Evolutionary conservation across 2,329 filamentous ascomycete genomes (phyloP).

Genomic region (Nemania sp.): DNA sequence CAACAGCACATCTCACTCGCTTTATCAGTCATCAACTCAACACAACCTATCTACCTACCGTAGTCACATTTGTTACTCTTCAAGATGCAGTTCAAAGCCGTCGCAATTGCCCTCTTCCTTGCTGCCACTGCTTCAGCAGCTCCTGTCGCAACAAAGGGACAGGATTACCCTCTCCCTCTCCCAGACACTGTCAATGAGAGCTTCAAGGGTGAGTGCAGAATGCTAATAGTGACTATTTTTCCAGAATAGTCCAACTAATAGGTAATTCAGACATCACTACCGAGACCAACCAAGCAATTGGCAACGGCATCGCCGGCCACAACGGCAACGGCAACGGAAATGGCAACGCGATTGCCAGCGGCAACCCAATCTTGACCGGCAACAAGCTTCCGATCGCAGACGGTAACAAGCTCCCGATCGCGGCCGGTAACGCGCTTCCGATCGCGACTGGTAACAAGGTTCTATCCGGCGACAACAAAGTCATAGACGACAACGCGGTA

Average conservation of each 20-base stretch:
- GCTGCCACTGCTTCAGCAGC: constrained; percentile 5
- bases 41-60: not conserved
- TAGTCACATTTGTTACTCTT: not conserved
- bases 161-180: not conserved
- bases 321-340: constrained; percentile 2
- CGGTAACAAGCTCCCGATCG: too few relatives aligned
- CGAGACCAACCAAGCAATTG: not conserved
- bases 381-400: too few relatives aligned
- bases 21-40: not conserved
- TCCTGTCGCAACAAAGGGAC: not conserved
- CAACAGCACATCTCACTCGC: not conserved
- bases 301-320: not conserved
- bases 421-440: not conserved
- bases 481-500: constrained; percentile 2
- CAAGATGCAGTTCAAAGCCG: constrained; percentile 8
- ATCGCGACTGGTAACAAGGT: too few relatives aligned
- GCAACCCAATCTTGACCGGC: too few relatives aligned
- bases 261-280: not conserved
- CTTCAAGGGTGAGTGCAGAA: not conserved
- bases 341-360: too few relatives aligned
- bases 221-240: too few relatives aligned
- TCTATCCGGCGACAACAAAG: too few relatives aligned
- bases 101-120: constrained; percentile 2
- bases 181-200: not conserved
- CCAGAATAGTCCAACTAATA: not conserved